Evolutionary conservation across 345 rosid genomes (phyloP).

Genomic region (Eucalyptus polyanthemos): DNA sequence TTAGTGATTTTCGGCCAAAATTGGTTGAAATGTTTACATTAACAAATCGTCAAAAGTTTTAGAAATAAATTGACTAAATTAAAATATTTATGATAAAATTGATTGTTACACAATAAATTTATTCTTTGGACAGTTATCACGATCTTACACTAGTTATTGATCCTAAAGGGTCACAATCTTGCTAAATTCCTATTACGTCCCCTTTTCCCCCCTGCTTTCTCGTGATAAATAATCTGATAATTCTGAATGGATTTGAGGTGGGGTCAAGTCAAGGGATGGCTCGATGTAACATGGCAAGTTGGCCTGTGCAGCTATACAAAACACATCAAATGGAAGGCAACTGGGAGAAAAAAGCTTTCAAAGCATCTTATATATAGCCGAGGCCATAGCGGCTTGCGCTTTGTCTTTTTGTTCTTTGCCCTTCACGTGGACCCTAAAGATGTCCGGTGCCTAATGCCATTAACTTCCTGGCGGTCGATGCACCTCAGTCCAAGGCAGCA

Average conservation of each 20-base stretch:
- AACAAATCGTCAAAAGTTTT: neutral
- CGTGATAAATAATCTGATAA: neutral
- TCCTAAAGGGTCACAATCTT: neutral
- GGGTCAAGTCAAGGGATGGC: neutral
- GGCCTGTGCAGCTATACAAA: neutral
- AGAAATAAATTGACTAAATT: neutral
- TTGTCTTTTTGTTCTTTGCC: neutral
- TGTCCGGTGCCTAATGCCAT: neutral
- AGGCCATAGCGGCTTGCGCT: neutral
- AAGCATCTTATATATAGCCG: neutral
- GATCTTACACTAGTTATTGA: neutral
- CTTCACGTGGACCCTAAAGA: neutral
- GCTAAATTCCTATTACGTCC: neutral
- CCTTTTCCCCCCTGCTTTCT: neutral
- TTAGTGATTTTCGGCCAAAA: accelerated
- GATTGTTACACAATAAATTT: too few species aligned
- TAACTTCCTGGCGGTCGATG: neutral
- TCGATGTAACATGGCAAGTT: neutral
- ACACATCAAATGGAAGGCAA: neutral
- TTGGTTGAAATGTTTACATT: neutral
- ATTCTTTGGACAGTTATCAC: neutral
- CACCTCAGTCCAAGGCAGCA: neutral
- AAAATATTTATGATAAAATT: neutral
- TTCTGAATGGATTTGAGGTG: neutral
- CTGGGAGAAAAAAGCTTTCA: neutral